Conservation (phyloP, 1,284 basidiomycete genomes). For the Trametes sp. region DNA sequence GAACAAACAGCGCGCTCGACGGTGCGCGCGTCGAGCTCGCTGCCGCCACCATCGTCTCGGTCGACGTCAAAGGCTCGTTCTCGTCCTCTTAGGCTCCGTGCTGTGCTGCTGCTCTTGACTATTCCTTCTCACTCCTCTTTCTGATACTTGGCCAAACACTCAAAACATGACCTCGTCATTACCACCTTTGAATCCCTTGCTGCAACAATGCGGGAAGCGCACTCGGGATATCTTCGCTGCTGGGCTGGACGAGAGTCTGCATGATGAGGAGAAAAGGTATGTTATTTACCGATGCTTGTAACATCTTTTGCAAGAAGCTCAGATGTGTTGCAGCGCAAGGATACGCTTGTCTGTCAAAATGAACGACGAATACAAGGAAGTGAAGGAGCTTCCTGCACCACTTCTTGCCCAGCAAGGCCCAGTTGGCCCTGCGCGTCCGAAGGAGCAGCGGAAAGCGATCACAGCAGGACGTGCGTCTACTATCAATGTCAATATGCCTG, state of each 20-base stretch:
- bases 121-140: background rate
- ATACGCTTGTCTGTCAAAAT: constrained; percentile 79
- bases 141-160: background rate
- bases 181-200: constrained; percentile 73
- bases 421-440: constrained; percentile 80
- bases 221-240: constrained; percentile 75
- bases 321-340: constrained; percentile 57
- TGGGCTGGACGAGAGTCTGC: constrained; percentile 63
- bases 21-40: constrained; percentile 23
- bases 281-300: constrained; percentile 29
- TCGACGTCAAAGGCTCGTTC: constrained; percentile 2
- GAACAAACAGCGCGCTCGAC: constrained; percentile 29
- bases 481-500: background rate
- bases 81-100: too few relatives aligned
- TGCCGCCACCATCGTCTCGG: constrained; percentile 17
- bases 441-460: constrained; percentile 69
- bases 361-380: constrained; percentile 88
- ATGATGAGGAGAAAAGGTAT: constrained; percentile 76
- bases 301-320: too few relatives aligned
- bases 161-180: constrained; percentile 53
- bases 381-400: constrained; percentile 84
- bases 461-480: constrained; percentile 70
- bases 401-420: constrained; percentile 83
- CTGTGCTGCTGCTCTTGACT: background rate
- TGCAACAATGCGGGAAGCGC: constrained; percentile 67